A percentile compares a stretch with the other conserved stretches of the same genome.
Conservation (phyloP, 176 grass and related monocot genomes). For the Triticum monococcum region DNA sequence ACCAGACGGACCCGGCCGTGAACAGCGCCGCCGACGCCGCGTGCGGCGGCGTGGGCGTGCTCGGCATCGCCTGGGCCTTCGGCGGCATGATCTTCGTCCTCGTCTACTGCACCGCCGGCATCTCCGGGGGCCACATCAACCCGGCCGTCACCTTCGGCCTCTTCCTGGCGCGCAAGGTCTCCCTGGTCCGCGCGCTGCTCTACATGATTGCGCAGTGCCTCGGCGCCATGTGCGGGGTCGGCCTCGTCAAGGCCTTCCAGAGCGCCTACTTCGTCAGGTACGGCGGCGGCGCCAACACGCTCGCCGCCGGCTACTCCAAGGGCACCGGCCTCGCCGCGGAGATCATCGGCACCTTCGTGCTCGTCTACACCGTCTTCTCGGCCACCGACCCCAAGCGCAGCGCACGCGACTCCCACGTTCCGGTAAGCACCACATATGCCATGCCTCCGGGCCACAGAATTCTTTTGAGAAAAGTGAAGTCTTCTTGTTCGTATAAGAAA, state of each 20-base stretch:
- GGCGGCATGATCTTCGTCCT: conserved; percentile 99
- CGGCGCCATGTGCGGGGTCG: conserved; percentile 85
- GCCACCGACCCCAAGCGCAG: conserved; percentile 98
- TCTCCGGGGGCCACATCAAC: conserved; percentile 96
- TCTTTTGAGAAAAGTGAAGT: neutral
- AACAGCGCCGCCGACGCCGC: conserved; percentile 34
- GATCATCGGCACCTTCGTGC: conserved; percentile 98
- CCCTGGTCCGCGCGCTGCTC: conserved; percentile 73
- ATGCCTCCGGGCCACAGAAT: neutral
- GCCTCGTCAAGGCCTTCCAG: conserved; percentile 92
- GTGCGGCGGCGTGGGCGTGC: conserved; percentile 74
- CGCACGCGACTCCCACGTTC: conserved; percentile 95
- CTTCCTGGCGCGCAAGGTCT: conserved; percentile 84
- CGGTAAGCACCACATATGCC: conserved; percentile 43
- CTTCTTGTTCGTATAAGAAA: neutral
- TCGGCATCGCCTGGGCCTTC: conserved; percentile 97
- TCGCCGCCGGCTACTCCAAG: conserved; percentile 63
- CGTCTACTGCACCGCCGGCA: conserved; percentile 98
- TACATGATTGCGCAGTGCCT: conserved; percentile 96
- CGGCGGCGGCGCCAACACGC: conserved; percentile 79
- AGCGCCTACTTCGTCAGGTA: conserved; percentile 67
- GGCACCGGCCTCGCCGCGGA: conserved; percentile 90
- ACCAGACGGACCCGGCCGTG: conserved; percentile 23
- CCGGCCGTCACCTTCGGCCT: conserved; percentile 90
- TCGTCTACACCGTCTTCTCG: conserved; percentile 99